These are phyloP conservation scores for Citrus inodora DNA, from an alignment of 345 rosid species.

Conservation along the genomic window DNA sequence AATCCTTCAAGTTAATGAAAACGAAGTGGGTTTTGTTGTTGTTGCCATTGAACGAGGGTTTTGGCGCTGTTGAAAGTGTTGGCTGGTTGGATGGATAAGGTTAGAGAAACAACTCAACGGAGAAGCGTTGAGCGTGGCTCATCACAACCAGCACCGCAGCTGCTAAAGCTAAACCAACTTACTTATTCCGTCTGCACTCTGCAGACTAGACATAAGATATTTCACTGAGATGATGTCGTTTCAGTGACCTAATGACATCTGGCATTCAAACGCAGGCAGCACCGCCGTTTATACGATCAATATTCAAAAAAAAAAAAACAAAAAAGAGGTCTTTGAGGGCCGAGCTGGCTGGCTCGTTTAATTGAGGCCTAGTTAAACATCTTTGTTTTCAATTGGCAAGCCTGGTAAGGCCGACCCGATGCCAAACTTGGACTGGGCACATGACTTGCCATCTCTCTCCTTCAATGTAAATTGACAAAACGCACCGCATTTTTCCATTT, in stretches of 20 bases:
- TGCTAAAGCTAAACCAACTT: too few relatives aligned
- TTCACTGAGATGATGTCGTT: background rate
- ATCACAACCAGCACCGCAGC: too few relatives aligned
- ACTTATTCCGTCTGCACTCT: too few relatives aligned
- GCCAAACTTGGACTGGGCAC: background rate
- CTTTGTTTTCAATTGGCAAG: background rate
- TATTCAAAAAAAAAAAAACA: too few relatives aligned
- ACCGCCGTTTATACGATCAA: background rate
- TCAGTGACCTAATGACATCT: too few relatives aligned
- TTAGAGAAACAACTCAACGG: background rate
- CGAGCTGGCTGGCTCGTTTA: background rate
- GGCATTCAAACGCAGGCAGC: background rate
- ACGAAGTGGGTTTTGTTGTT: background rate
- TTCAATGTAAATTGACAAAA: background rate
- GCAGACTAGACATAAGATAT: background rate
- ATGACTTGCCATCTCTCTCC: background rate
- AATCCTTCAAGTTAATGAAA: background rate
- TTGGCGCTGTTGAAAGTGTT: background rate
- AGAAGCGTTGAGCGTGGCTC: background rate
- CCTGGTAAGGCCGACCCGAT: background rate
- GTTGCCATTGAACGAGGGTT: slow-evolving; percentile 4
- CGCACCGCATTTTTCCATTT: background rate
- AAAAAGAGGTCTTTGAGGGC: too few relatives aligned
- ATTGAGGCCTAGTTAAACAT: background rate
- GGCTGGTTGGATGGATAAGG: slow-evolving; percentile 3